Evolutionary conservation across 495 filamentous ascomycete genomes (phyloP).

Genomic region (Daldinia vernicosa): DNA sequence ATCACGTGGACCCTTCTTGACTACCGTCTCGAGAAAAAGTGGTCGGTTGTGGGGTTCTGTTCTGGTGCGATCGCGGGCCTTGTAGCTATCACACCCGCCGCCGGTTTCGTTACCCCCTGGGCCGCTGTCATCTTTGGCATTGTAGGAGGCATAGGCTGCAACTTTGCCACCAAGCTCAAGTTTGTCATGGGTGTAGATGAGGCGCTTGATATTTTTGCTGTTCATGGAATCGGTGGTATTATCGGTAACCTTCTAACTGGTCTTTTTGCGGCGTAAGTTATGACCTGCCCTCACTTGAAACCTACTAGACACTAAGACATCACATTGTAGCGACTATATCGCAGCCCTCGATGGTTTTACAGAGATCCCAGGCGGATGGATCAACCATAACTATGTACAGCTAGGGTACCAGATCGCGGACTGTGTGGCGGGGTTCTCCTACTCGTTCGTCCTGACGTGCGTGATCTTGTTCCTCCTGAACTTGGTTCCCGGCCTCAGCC

Average conservation of each 20-base stretch:
- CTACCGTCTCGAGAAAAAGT: constrained; percentile 93
- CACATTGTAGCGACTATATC: constrained; percentile 69
- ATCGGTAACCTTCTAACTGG: constrained; percentile 81
- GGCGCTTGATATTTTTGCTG: constrained; percentile 82
- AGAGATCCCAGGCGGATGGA: constrained; percentile 72
- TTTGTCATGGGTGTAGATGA: constrained; percentile 79
- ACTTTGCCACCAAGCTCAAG: constrained; percentile 94
- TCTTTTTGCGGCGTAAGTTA: constrained; percentile 78
- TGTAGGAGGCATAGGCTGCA: constrained; percentile 84
- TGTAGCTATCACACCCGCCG: constrained; percentile 90
- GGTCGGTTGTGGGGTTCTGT: constrained; percentile 99
- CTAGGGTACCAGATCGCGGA: constrained; percentile 81
- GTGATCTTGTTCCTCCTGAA: constrained; percentile 81
- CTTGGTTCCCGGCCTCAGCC: constrained; percentile 74
- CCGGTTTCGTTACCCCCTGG: constrained; percentile 89
- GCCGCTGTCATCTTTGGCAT: constrained; percentile 86
- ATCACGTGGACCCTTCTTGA: constrained; percentile 93
- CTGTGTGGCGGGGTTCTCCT: constrained; percentile 74
- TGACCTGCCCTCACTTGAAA: not conserved
- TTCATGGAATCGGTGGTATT: constrained; percentile 79
- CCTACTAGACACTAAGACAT: not conserved
- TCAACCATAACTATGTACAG: constrained; percentile 81
- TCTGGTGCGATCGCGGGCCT: constrained; percentile 91
- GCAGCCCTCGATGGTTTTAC: constrained; percentile 76
- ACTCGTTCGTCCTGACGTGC: constrained; percentile 80